Conservation (phyloP, 805 yeast species). For the Crinitomyces ghanaensis region DNA sequence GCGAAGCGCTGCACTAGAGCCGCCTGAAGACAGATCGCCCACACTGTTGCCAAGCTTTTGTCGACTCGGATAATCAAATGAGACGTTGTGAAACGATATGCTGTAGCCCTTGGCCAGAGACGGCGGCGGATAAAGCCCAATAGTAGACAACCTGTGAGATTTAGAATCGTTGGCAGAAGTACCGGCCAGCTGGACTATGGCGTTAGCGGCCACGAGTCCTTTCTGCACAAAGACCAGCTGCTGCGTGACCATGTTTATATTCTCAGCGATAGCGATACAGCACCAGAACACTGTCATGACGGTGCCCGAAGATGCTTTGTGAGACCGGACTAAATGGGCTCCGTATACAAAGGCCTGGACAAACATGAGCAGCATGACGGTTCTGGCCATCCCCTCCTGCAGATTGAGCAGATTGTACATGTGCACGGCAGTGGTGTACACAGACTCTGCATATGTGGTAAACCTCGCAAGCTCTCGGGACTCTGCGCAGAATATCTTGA, state of each 20-base stretch:
- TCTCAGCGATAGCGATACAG: conserved; percentile 60
- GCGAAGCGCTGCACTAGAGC: too few relatives aligned
- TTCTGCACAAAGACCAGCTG: conserved; percentile 54
- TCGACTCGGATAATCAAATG: too few relatives aligned
- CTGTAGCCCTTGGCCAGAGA: too few relatives aligned
- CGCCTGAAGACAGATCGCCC: too few relatives aligned
- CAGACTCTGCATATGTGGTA: conserved; percentile 24
- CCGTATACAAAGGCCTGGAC: conserved; percentile 95
- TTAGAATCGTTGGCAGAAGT: too few relatives aligned
- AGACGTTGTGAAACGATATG: too few relatives aligned
- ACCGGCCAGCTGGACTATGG: too few relatives aligned
- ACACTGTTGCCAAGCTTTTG: too few relatives aligned
- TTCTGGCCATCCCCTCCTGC: conserved; percentile 47
- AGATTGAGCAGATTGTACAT: conserved; percentile 36
- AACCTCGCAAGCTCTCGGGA: conserved; percentile 39
- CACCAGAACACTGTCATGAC: conserved; percentile 78
- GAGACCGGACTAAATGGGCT: conserved; percentile 44
- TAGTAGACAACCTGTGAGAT: too few relatives aligned
- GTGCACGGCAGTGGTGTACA: conserved; percentile 31
- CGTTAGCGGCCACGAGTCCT: conserved; percentile 56
- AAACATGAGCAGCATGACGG: conserved; percentile 59
- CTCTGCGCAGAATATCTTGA: conserved; percentile 52
- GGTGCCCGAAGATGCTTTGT: conserved; percentile 42
- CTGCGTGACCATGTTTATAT: conserved; percentile 42
- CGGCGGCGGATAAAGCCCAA: too few relatives aligned